Conservation (phyloP, 2,329 filamentous ascomycete genomes). For the Xylariaceae sp. region DNA sequence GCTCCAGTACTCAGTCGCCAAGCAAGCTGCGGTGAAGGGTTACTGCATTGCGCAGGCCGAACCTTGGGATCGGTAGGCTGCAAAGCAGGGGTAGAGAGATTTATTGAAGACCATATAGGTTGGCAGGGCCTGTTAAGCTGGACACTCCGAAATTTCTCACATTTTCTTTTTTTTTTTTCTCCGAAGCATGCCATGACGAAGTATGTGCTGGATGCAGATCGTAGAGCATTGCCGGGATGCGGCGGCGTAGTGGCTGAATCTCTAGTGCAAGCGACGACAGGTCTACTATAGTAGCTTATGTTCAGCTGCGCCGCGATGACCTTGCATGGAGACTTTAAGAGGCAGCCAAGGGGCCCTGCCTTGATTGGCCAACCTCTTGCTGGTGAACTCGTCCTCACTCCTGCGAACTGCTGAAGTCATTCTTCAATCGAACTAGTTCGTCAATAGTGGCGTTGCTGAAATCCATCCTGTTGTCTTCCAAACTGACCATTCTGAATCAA, state of each 20-base stretch:
- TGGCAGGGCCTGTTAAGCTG: neutral
- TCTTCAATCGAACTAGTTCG: constrained; percentile 13
- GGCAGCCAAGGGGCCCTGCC: no score
- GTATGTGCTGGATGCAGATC: constrained; percentile 14
- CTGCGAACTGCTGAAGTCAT: constrained; percentile 6
- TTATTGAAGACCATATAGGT: neutral
- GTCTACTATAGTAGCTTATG: neutral
- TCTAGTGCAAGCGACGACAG: no score
- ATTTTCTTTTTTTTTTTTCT: neutral
- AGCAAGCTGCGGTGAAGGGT: neutral
- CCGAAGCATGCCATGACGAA: constrained; percentile 5
- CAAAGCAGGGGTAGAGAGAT: neutral
- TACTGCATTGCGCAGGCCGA: no score
- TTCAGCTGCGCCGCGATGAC: constrained; percentile 15
- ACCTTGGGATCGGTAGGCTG: no score
- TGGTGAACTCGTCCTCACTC: constrained; percentile 9
- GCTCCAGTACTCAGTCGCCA: neutral
- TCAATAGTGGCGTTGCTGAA: constrained; percentile 20
- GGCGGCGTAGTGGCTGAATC: no score
- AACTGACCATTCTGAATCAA: constrained; percentile 13
- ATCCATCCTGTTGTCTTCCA: constrained; percentile 7
- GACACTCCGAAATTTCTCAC: no score
- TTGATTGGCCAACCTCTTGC: constrained; percentile 12
- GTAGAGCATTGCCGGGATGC: neutral
- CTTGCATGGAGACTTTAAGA: no score